Percentiles rank a stretch among this genome's conserved stretches.
phyloP scores from a whole-genome alignment of 169 alveolate species.

The Plasmodium adleri region DNA sequence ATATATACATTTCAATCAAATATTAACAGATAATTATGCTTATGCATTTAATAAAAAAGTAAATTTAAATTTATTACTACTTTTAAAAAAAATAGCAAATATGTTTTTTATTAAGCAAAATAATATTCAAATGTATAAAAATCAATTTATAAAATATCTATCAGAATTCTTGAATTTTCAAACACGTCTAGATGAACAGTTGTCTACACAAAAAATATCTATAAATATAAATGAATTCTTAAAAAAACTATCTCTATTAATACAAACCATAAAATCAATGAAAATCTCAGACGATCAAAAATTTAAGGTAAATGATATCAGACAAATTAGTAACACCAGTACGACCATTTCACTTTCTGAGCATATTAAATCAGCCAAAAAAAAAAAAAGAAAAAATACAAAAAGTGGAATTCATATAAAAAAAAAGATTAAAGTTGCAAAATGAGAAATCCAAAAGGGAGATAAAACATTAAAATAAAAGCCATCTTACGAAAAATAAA shows the following conservation, averaged over 20 bases:
- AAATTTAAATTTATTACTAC: conserved; percentile 17
- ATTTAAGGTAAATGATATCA: no score
- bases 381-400: no score
- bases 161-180: conserved; percentile 11
- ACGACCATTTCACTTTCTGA: no score
- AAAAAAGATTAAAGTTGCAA: no score
- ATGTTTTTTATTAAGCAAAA: conserved; percentile 6
- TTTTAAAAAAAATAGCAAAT: conserved; percentile 21
- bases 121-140: conserved; percentile 27
- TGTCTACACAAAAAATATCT: conserved; percentile 21
- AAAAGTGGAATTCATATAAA: no score
- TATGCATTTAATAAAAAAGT: conserved; percentile 46
- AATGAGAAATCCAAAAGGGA: no score
- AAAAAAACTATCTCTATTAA: conserved; percentile 11
- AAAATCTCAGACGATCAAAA: no score
- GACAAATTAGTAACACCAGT: no score
- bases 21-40: conserved; percentile 27
- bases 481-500: no score
- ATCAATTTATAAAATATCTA: conserved; percentile 11
- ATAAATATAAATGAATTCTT: conserved; percentile 43
- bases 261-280: background rate
- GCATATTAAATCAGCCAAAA: no score
- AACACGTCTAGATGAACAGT: conserved; percentile 23
- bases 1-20: conserved; percentile 1
- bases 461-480: no score